These are phyloP conservation scores for Vitis hybrid DNA, from an alignment of 177 flowering plant genomes.

Conservation along the genomic window DNA sequence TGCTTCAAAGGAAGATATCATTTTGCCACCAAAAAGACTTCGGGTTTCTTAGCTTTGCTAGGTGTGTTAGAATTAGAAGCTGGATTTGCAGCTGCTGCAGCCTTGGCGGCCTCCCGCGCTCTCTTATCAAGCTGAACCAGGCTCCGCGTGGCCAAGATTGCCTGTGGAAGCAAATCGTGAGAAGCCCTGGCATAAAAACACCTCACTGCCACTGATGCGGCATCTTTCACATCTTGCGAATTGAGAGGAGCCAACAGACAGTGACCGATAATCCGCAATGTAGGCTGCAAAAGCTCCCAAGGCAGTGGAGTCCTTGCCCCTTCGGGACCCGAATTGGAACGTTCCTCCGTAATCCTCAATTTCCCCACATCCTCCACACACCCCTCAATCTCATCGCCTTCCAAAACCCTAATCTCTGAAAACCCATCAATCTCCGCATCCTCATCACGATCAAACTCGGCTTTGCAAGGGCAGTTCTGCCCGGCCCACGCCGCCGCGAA, in stretches of 20 bases:
- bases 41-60: constrained; percentile 81
- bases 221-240: constrained; percentile 69
- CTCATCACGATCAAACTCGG: constrained; percentile 41
- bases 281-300: constrained; percentile 89
- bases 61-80: constrained; percentile 79
- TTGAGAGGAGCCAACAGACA: constrained; percentile 84
- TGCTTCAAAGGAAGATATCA: constrained; percentile 24
- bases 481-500: constrained; percentile 82
- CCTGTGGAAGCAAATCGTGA: constrained; percentile 88
- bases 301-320: constrained; percentile 81
- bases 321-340: constrained; percentile 10
- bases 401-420: constrained; percentile 8
- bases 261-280: constrained; percentile 80
- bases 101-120: constrained; percentile 46
- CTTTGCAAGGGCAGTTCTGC: constrained; percentile 59
- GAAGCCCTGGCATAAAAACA: constrained; percentile 82
- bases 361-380: constrained; percentile 37
- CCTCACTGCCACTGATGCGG: constrained; percentile 71
- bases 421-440: constrained; percentile 15
- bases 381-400: constrained; percentile 17
- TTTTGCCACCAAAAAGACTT: constrained; percentile 77
- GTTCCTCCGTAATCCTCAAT: constrained; percentile 30
- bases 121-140: constrained; percentile 82
- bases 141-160: constrained; percentile 81
- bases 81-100: constrained; percentile 33